Evolutionary conservation across 306 rosid genomes (phyloP).

Genomic region (Purshia tridentata): DNA sequence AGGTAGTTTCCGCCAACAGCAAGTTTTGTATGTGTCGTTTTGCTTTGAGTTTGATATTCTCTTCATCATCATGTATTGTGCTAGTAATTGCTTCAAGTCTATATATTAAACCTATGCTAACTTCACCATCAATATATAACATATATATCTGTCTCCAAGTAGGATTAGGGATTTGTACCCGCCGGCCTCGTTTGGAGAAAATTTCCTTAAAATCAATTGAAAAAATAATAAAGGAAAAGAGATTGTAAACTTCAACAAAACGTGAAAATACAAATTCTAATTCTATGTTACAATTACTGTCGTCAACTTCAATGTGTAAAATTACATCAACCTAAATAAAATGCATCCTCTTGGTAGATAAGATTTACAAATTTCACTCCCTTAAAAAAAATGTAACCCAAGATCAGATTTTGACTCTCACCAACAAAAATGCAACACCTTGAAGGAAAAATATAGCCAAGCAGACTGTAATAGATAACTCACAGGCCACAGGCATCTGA

Average conservation of each 20-base stretch:
- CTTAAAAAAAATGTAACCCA: neutral
- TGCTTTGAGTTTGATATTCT: no score
- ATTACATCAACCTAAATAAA: conserved; percentile 12
- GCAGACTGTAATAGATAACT: neutral
- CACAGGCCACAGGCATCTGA: neutral
- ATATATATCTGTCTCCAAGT: no score
- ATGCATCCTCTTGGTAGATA: neutral
- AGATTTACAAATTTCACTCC: conserved; percentile 9
- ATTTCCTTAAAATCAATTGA: no score
- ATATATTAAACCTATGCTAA: no score
- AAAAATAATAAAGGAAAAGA: neutral
- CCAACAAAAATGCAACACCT: neutral
- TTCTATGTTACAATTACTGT: neutral
- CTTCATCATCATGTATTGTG: no score
- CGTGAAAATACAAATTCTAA: neutral
- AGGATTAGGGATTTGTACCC: no score
- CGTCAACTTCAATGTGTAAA: neutral
- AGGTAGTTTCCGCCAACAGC: neutral
- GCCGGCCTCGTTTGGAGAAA: no score
- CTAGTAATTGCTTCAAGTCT: no score
- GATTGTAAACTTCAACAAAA: neutral
- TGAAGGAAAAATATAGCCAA: conserved; percentile 1
- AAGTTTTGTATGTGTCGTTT: no score
- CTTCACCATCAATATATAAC: no score
- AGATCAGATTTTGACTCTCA: no score